phyloP scores from a whole-genome alignment of 129 eudicot species.

The Pittosporum tobira region DNA sequence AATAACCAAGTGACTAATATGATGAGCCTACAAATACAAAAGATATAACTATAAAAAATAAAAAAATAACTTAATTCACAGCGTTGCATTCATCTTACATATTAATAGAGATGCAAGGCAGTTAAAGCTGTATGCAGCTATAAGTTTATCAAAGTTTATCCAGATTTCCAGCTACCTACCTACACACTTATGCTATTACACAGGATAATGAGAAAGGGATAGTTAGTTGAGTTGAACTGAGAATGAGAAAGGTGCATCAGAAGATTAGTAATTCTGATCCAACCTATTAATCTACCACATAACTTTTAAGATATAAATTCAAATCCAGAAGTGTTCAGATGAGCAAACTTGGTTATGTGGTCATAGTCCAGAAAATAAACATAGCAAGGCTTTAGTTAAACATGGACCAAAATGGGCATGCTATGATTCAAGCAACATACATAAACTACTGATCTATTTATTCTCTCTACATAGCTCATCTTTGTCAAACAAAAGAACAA shows the following conservation, averaged over 20 bases:
- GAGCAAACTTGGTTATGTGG: too few relatives aligned
- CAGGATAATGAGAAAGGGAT: not conserved
- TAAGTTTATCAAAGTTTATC: not conserved
- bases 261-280: not conserved
- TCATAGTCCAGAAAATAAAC: not conserved
- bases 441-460: too few relatives aligned
- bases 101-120: not conserved
- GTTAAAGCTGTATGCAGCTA: not conserved
- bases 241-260: not conserved
- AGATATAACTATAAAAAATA: not conserved
- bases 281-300: not conserved
- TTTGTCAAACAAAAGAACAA: not conserved
- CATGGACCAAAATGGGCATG: not conserved
- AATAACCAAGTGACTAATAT: constrained; percentile 66
- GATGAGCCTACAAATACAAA: constrained; percentile 34
- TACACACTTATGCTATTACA: too few relatives aligned
- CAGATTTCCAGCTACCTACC: not conserved
- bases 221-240: too few relatives aligned
- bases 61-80: not conserved
- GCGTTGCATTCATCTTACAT: not conserved
- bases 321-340: too few relatives aligned
- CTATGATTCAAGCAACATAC: not conserved
- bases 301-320: too few relatives aligned
- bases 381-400: not conserved
- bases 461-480: not conserved